Conservation (phyloP, 2,329 filamentous ascomycete species). For the Simplicillium aogashimaense region DNA sequence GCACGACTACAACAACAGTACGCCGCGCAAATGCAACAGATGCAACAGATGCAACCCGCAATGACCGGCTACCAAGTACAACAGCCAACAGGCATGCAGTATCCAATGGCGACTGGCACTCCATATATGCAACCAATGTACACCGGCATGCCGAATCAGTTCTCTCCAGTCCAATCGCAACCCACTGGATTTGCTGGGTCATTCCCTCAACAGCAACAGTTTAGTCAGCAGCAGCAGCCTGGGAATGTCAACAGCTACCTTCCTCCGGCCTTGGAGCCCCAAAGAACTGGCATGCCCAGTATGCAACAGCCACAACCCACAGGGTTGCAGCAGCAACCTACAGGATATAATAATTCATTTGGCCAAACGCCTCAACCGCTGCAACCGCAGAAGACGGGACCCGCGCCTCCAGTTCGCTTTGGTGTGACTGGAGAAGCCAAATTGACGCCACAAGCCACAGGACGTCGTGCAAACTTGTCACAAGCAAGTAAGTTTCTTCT, state of each 20-base stretch:
- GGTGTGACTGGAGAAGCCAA: constrained; percentile 65
- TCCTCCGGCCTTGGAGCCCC: constrained; percentile 49
- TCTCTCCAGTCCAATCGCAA: constrained; percentile 46
- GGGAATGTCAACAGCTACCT: constrained; percentile 47
- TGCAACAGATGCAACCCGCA: constrained; percentile 25
- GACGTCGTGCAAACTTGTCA: constrained; percentile 77
- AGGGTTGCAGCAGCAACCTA: constrained; percentile 27
- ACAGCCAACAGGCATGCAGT: constrained; percentile 23
- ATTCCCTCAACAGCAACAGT: constrained; percentile 37
- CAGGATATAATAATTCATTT: constrained; percentile 35
- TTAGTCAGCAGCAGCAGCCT: constrained; percentile 27
- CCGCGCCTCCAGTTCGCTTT: constrained; percentile 80
- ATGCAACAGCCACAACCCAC: constrained; percentile 19
- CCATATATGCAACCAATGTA: constrained; percentile 39
- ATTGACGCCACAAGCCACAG: constrained; percentile 76
- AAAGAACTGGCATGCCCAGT: constrained; percentile 41
- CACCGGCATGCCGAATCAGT: constrained; percentile 32
- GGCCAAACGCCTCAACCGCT: constrained; percentile 32
- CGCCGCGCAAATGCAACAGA: constrained; percentile 33
- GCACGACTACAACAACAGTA: constrained; percentile 55
- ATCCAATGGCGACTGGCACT: constrained; percentile 19
- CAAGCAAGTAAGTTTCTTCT: constrained; percentile 77
- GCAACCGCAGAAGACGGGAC: constrained; percentile 43
- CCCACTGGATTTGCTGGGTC: constrained; percentile 49
- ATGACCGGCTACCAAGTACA: constrained; percentile 23